Percentiles rank a stretch among this genome's conserved stretches.
Evolutionary conservation across 192 early-diverging fungal species (phyloP).

Genomic region (Backusella sp.): DNA sequence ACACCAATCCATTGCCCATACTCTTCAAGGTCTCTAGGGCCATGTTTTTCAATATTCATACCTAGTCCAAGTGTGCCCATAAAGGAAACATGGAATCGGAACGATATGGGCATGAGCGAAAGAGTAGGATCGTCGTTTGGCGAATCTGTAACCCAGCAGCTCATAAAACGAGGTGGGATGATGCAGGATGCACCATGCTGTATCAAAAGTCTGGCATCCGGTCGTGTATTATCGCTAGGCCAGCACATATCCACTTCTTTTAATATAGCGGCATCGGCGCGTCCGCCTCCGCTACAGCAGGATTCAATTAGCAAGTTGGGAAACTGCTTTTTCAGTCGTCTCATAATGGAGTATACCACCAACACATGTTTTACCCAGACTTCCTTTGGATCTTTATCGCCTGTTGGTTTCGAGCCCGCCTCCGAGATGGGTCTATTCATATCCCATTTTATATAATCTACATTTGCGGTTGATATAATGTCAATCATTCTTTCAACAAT

Average conservation of each 20-base stretch:
- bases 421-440: slow-evolving; percentile 28
- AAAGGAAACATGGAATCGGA: slow-evolving; percentile 24
- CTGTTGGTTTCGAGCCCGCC: neutral
- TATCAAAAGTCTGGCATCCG: slow-evolving; percentile 24
- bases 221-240: slow-evolving; percentile 23
- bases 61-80: slow-evolving; percentile 21
- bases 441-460: slow-evolving; percentile 34
- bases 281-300: slow-evolving; percentile 26
- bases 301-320: slow-evolving; percentile 19
- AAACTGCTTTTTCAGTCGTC: neutral
- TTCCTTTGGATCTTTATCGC: slow-evolving; percentile 1
- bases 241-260: slow-evolving; percentile 3
- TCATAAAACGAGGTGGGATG: slow-evolving; percentile 14
- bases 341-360: slow-evolving; percentile 5
- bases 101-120: slow-evolving; percentile 8
- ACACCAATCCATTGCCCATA: slow-evolving; percentile 14
- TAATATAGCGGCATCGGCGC: slow-evolving; percentile 10
- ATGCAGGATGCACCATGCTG: slow-evolving; percentile 22
- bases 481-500: neutral
- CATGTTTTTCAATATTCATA: neutral
- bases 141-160: slow-evolving; percentile 19
- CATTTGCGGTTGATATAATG: neutral
- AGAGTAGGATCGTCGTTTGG: neutral
- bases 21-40: neutral
- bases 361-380: slow-evolving; percentile 20